Conservation (phyloP, 2,329 filamentous ascomycete species). For the Claviceps sp. region DNA sequence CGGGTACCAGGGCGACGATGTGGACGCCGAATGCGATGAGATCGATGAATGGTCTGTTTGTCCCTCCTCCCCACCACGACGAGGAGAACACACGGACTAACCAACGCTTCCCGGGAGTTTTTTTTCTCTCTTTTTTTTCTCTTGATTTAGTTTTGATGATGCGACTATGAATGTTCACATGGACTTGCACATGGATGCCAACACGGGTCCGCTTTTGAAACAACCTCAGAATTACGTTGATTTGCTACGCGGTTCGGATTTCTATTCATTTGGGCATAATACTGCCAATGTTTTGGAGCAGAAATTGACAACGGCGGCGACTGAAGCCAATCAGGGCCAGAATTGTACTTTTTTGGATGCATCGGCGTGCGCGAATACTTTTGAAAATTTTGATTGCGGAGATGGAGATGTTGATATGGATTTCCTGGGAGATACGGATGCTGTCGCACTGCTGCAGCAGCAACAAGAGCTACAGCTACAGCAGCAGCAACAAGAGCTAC, state of each 20-base stretch:
- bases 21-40: neutral
- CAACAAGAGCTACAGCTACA: neutral
- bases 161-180: neutral
- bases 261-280: neutral
- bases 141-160: neutral
- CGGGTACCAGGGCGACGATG: too few species aligned
- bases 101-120: neutral
- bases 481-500: neutral
- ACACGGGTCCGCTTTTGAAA: too few species aligned
- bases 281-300: neutral
- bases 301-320: neutral
- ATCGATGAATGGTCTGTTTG: conserved; percentile 4
- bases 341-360: neutral
- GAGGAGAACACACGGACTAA: conserved; percentile 3
- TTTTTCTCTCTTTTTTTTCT: neutral
- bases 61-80: conserved; percentile 3
- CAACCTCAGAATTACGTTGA: neutral
- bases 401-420: neutral
- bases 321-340: neutral
- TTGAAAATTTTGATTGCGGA: neutral
- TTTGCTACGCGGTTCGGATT: neutral
- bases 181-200: too few species aligned
- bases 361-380: neutral
- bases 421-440: neutral
- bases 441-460: neutral